Percentiles rank a stretch among this genome's conserved stretches.
These are phyloP conservation scores for Populus alba DNA, from an alignment of 345 rosid genomes.

Conservation along the genomic window DNA sequence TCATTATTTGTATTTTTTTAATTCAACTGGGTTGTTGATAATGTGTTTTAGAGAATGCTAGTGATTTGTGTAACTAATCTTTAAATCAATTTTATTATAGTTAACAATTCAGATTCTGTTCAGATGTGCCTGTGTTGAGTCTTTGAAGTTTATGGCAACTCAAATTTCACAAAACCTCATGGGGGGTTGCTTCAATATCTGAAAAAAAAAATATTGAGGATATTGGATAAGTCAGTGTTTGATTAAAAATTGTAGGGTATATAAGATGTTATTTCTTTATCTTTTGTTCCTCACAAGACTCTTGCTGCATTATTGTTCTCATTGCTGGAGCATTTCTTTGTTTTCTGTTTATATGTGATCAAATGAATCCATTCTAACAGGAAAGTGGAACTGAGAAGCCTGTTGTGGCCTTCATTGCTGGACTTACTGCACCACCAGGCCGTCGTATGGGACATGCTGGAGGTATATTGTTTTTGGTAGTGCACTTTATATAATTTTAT, in stretches of 20 bases:
- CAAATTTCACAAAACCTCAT: no score
- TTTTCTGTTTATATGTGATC: neutral
- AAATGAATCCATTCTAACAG: slow-evolving; percentile 38
- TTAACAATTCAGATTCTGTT: neutral
- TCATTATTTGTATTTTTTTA: neutral
- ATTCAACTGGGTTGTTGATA: neutral
- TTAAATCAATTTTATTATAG: neutral
- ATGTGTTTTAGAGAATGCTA: neutral
- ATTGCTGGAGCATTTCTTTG: neutral
- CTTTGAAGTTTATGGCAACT: neutral
- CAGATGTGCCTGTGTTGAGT: neutral
- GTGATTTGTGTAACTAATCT: neutral
- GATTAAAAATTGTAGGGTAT: neutral
- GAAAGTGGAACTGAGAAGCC: slow-evolving; percentile 94
- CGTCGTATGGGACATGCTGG: slow-evolving; percentile 99
- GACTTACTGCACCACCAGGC: slow-evolving; percentile 95
- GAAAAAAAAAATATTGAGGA: neutral
- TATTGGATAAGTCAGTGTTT: no score
- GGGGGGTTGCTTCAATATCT: neutral
- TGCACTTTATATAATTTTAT: neutral
- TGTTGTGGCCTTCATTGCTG: slow-evolving; percentile 94
- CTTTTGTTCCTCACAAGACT: neutral
- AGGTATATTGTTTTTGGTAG: slow-evolving; percentile 44
- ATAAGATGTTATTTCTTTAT: neutral
- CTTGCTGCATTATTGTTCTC: neutral